Evolutionary conservation across 768 basidiomycete species (phyloP), one percentile per base, ranked within the genome.

Genomic region (Trametes gibbosa): DNA sequence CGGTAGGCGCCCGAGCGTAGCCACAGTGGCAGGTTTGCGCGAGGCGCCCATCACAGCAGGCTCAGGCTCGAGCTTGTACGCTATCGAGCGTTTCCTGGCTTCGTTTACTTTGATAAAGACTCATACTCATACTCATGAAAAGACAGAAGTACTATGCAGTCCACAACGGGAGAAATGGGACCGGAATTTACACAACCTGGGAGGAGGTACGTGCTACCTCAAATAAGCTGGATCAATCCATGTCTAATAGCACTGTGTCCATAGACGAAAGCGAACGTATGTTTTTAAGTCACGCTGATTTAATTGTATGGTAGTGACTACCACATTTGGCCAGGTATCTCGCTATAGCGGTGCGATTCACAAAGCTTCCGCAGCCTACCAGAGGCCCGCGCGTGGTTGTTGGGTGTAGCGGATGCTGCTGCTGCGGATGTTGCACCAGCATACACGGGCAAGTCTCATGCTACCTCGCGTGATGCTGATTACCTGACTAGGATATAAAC

Each of bases 61-160:
- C n/a, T 5, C 29, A 32, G 29, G 29, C 29, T 32, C 10, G 29
- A 32, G 29, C 29, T 32, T 32, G 29, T 32, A 5, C 10, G 5
- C 29, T 32, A 32, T 32, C 29, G 29, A 32, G 29, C 29, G 29
- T 4, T 32, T 32, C n/a, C 10, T 32, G 29, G 29, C 29, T 32
- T 32, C 10, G 29, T 32, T 10, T 32, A 10, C 4, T 32, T 32
- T 10, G 29, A 4, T 32, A 4, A 32, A 32, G 10, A n/a, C n/a
- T n/a, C n/a, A n/a, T n/a, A n/a, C n/a, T n/a, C n/a, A n/a, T n/a
- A n/a, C n/a, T n/a, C n/a, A 76, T 76, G 70, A 65, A 70, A 23
- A 75, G 72, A 49, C 61, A 65, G 39, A 86, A 84, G 61, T 86
- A 72, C 61, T 89, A 87, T 53, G 87, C 87, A 3, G 86, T 89